Percentiles rank a stretch among this genome's conserved stretches.
Evolutionary conservation across 2,329 filamentous ascomycete species (phyloP).

Genomic region (Sclerotinia minor): DNA sequence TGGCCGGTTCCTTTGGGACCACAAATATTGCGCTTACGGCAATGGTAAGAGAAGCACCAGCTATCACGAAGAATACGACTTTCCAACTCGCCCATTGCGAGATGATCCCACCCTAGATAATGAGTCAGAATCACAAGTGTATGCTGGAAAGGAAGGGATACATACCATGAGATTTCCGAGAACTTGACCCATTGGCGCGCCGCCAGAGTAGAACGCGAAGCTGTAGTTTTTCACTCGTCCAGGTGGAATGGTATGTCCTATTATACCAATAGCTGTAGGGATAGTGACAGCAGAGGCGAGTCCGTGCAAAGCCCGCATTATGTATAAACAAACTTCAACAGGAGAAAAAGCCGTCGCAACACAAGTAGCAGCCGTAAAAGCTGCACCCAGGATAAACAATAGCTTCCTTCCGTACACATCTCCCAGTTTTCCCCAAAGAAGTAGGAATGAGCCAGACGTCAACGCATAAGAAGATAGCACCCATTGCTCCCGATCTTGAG

Average conservation of each 20-base stretch:
- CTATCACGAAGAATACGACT: conserved; percentile 66
- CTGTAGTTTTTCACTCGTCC: conserved; percentile 71
- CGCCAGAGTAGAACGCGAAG: conserved; percentile 64
- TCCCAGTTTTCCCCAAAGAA: conserved; percentile 52
- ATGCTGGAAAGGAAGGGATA: neutral
- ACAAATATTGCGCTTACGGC: conserved; percentile 58
- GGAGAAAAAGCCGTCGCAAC: conserved; percentile 63
- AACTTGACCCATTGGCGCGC: conserved; percentile 63
- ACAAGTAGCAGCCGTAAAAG: conserved; percentile 61
- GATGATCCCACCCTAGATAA: conserved; percentile 59
- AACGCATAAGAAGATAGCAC: conserved; percentile 44
- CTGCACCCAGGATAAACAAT: conserved; percentile 52
- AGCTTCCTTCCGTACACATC: conserved; percentile 51
- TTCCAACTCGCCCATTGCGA: conserved; percentile 63
- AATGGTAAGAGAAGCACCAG: conserved; percentile 58
- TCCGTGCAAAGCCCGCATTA: conserved; percentile 67
- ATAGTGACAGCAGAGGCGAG: conserved; percentile 63
- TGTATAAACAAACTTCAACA: conserved; percentile 66
- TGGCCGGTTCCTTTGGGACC: conserved; percentile 54
- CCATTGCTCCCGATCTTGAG: conserved; percentile 38
- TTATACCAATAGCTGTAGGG: conserved; percentile 68
- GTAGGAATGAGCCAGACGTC: conserved; percentile 51
- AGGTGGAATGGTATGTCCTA: conserved; percentile 66
- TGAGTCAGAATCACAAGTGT: conserved; percentile 1
- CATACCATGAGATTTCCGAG: conserved; percentile 54